Evolutionary conservation across 2,329 filamentous ascomycete genomes (phyloP).

Genomic region (Monilinia polystroma): DNA sequence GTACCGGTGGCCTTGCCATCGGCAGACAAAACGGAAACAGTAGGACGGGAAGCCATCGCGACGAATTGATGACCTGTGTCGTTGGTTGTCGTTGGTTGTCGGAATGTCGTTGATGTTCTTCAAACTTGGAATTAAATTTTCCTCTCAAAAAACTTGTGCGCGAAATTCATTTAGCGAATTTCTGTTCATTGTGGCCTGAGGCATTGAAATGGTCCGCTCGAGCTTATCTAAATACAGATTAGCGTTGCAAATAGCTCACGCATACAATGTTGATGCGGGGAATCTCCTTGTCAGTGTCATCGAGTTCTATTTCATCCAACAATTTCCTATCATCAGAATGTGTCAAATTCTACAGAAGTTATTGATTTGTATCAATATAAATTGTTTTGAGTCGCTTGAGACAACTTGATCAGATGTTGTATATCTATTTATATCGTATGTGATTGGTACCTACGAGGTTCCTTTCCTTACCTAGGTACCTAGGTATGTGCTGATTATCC

Average conservation of each 20-base stretch:
- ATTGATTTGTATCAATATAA: background rate
- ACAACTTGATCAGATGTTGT: background rate
- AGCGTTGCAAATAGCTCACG: background rate
- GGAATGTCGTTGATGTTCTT: constrained; percentile 20
- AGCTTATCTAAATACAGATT: background rate
- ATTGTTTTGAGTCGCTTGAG: background rate
- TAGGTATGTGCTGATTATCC: no score
- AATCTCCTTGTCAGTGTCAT: background rate
- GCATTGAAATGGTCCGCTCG: background rate
- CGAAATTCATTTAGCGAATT: constrained; percentile 22
- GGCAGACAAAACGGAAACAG: constrained; percentile 94
- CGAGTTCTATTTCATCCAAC: background rate
- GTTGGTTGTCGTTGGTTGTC: constrained; percentile 34
- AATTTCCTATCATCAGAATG: background rate
- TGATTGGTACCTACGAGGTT: background rate
- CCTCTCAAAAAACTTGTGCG: constrained; percentile 1
- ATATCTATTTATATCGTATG: background rate
- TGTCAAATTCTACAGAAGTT: background rate
- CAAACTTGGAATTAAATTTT: background rate
- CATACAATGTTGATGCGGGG: background rate
- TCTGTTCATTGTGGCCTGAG: constrained; percentile 3
- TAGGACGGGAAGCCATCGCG: constrained; percentile 88
- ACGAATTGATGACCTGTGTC: constrained; percentile 38
- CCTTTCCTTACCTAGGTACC: no score
- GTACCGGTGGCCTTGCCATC: constrained; percentile 89